Evolutionary conservation across 371 early-diverging fungal genomes (phyloP), one percentile per base, ranked within the genome.

Genomic region (Nematocida homosporus): DNA sequence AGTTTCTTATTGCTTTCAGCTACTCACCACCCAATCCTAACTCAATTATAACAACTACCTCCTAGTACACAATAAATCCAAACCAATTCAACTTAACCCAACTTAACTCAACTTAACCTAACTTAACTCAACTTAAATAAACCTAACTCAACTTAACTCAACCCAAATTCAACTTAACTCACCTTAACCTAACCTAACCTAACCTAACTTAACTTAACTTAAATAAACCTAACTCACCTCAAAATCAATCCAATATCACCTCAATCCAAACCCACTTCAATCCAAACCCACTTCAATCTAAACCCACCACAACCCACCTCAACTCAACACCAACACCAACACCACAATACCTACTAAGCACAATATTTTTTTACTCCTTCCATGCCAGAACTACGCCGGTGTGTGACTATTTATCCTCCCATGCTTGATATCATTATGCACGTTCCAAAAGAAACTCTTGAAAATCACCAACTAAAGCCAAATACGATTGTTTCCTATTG

Each of bases 321-420:
- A 25, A 38, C n/a, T 35, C 13, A 10, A 56, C 52, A 63, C 13
- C 44, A 8, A 63, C 13, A 20, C 20, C 13, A 13, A 44, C 20
- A 13, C 57, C 35, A 27, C 37, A 63, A 10, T 50, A 34, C 50
- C 56, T 66, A 50, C 53, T 23, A 0, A 27, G 2, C 41, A 32
- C 38, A 54, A 50, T 50, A 42, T 72, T 61, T 72, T 72, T 72
- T 72, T 18, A 50, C 30, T 34, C 50, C 37, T 20, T n/a, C 63
- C 32, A 61, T 72, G 60, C 48, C 16, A 10, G 38, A 50, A 18
- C 8, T 72, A 34, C 60, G 54, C 29, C 37, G 38, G 40, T 72
- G 75, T 35, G 35, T 72, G 44, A 52, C 61, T 20, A 72, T 59
- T 32, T 72, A 72, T 63, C 75, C 75, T 4, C 75, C 75, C 18